Conservation (phyloP, 805 yeast species). For the Candida sithepensis region DNA sequence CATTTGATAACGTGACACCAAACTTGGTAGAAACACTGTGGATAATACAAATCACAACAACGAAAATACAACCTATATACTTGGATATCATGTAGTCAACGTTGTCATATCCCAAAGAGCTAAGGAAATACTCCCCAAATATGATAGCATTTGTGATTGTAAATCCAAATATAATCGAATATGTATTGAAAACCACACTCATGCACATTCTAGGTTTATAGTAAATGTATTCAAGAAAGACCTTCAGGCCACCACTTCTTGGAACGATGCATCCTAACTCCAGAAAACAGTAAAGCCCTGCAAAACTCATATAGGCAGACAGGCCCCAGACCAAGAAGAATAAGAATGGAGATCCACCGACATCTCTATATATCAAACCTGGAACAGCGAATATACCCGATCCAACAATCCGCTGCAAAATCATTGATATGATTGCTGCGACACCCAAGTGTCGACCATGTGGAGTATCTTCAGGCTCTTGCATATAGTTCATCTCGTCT, state of each 20-base stretch:
- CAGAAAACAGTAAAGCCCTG: constrained; percentile 63
- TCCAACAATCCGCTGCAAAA: constrained; percentile 68
- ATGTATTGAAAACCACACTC: constrained; percentile 45
- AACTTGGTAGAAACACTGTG: constrained; percentile 58
- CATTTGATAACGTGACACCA: constrained; percentile 60
- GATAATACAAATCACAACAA: constrained; percentile 35
- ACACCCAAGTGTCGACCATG: constrained; percentile 75
- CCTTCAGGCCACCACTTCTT: constrained; percentile 72
- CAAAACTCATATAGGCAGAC: constrained; percentile 59
- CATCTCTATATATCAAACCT: constrained; percentile 58
- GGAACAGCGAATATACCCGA: constrained; percentile 78
- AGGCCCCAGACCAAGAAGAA: constrained; percentile 62
- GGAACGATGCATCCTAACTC: constrained; percentile 73
- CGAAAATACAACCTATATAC: constrained; percentile 38
- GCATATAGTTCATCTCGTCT: constrained; percentile 24
- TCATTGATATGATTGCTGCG: constrained; percentile 59
- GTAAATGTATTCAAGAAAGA: constrained; percentile 65
- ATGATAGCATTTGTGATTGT: constrained; percentile 48
- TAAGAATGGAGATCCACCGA: constrained; percentile 62
- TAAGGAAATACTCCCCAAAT: constrained; percentile 51
- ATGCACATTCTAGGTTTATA: constrained; percentile 53
- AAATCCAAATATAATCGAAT: constrained; percentile 48
- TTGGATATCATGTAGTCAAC: constrained; percentile 37
- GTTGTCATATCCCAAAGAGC: constrained; percentile 39
- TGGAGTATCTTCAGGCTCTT: constrained; percentile 48